Evolutionary conservation across 371 early-diverging fungal species (phyloP).

Genomic region (Apophysomyces sp.): DNA sequence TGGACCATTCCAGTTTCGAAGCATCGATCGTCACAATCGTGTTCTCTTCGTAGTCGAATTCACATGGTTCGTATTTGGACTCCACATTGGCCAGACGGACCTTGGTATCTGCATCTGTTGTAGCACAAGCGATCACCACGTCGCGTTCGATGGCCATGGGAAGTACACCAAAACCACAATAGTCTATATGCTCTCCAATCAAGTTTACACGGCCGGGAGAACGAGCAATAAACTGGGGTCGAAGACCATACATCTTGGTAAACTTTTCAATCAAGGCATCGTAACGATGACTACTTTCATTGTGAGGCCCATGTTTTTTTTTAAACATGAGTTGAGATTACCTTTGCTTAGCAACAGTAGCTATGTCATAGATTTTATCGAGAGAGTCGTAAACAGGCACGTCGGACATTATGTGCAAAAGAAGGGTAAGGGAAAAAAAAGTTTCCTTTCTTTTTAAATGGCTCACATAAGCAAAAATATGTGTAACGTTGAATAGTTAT

Average conservation of each 20-base stretch:
- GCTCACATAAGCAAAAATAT: background rate
- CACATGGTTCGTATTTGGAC: slow-evolving; percentile 59
- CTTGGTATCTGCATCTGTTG: slow-evolving; percentile 42
- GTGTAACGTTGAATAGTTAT: background rate
- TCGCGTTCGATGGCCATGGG: slow-evolving; percentile 97
- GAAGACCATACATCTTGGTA: slow-evolving; percentile 54
- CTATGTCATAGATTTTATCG: slow-evolving; percentile 38
- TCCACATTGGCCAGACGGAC: slow-evolving; percentile 68
- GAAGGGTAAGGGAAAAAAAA: slow-evolving; percentile 6
- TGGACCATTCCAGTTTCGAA: slow-evolving; percentile 73
- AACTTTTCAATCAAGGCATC: slow-evolving; percentile 56
- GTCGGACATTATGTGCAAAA: slow-evolving; percentile 20
- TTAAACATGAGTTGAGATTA: slow-evolving; percentile 13
- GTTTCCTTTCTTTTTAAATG: background rate
- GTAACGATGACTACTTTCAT: slow-evolving; percentile 67
- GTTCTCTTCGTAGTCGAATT: slow-evolving; percentile 59
- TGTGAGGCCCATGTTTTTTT: too few relatives aligned
- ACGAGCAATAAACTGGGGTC: slow-evolving; percentile 82
- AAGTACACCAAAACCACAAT: slow-evolving; percentile 90
- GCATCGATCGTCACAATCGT: slow-evolving; percentile 70
- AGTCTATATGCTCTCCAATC: slow-evolving; percentile 97
- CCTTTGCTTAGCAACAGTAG: slow-evolving; percentile 39
- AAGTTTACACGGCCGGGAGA: slow-evolving; percentile 94
- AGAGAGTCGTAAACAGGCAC: slow-evolving; percentile 40
- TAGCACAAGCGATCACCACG: slow-evolving; percentile 72